Conservation (phyloP, 257 asterid genomes). For the Voacanga thouarsii region DNA sequence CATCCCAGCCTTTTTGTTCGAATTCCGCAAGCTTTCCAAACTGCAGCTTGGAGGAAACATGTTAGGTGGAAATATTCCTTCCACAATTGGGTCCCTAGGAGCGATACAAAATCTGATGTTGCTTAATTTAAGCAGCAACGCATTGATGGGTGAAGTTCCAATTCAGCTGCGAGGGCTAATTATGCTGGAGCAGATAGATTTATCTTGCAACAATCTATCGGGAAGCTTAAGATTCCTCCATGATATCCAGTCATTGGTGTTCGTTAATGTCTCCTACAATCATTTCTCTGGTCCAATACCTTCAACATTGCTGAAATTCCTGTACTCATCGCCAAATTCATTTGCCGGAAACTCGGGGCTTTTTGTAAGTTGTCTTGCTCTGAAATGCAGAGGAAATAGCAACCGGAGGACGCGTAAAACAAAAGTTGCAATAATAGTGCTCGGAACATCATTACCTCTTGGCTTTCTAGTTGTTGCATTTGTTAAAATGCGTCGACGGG, state of each 20-base stretch:
- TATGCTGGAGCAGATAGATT: slow-evolving; percentile 60
- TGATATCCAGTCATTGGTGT: slow-evolving; percentile 41
- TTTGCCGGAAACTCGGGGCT: slow-evolving; percentile 50
- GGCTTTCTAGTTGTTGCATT: slow-evolving; percentile 35
- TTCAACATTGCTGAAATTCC: slow-evolving; percentile 30
- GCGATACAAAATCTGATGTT: slow-evolving; percentile 45
- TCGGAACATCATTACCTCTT: slow-evolving; percentile 33
- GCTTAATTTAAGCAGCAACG: slow-evolving; percentile 61
- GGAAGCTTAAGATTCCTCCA: slow-evolving; percentile 52
- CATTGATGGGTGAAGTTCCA: slow-evolving; percentile 55
- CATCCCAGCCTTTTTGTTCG: slow-evolving; percentile 47
- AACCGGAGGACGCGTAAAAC: slow-evolving; percentile 29
- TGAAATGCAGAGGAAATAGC: slow-evolving; percentile 30
- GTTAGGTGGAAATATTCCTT: slow-evolving; percentile 51
- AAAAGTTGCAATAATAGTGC: slow-evolving; percentile 40
- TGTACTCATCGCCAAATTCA: slow-evolving; percentile 49
- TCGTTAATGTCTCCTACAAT: slow-evolving; percentile 57
- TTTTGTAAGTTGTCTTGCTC: slow-evolving; percentile 39
- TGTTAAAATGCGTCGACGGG: slow-evolving; percentile 24
- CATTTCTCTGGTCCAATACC: slow-evolving; percentile 61
- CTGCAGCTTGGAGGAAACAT: slow-evolving; percentile 68
- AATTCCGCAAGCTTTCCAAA: slow-evolving; percentile 47
- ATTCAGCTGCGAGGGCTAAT: slow-evolving; percentile 44
- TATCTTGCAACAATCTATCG: slow-evolving; percentile 57
- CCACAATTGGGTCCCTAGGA: slow-evolving; percentile 28